phyloP scores from a whole-genome alignment of 495 filamentous ascomycete genomes.

The Pseudevernia furfuracea region DNA sequence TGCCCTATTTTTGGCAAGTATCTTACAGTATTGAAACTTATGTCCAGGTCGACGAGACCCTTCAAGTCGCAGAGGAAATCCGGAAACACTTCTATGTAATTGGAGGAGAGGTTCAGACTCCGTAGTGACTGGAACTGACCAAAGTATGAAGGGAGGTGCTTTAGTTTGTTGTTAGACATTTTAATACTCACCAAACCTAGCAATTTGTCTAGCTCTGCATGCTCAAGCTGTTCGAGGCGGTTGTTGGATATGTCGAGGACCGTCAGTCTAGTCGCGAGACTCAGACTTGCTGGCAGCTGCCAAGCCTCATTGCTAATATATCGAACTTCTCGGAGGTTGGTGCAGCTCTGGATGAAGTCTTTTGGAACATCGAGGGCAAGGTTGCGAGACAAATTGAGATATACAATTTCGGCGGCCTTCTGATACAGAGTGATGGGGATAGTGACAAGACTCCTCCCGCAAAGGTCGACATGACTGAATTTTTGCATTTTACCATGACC shows the following conservation, averaged over 20 bases:
- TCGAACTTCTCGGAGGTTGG: constrained; percentile 87
- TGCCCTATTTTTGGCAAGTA: constrained; percentile 70
- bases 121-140: constrained; percentile 65
- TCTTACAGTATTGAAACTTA: constrained; percentile 90
- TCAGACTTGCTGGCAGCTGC: constrained; percentile 75
- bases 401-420: constrained; percentile 86
- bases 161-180: constrained; percentile 85
- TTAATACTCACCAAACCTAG: constrained; percentile 80
- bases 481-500: constrained; percentile 76
- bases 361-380: constrained; percentile 86
- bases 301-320: constrained; percentile 87
- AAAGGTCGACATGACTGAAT: constrained; percentile 85
- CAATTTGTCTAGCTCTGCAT: constrained; percentile 65
- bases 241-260: constrained; percentile 95
- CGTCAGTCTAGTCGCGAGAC: constrained; percentile 71
- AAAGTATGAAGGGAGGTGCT: constrained; percentile 69
- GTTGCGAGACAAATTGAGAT: constrained; percentile 85
- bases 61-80: constrained; percentile 72
- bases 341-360: constrained; percentile 93
- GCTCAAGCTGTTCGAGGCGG: constrained; percentile 73
- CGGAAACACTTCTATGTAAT: constrained; percentile 78
- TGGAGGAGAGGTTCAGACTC: constrained; percentile 84
- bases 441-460: constrained; percentile 83
- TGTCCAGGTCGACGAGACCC: constrained; percentile 83
- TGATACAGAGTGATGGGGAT: constrained; percentile 93